Evolutionary conservation across 106 monocot genomes (phyloP), one percentile per base, ranked within the genome.

Genomic region (Phalaenopsis aphrodite): DNA sequence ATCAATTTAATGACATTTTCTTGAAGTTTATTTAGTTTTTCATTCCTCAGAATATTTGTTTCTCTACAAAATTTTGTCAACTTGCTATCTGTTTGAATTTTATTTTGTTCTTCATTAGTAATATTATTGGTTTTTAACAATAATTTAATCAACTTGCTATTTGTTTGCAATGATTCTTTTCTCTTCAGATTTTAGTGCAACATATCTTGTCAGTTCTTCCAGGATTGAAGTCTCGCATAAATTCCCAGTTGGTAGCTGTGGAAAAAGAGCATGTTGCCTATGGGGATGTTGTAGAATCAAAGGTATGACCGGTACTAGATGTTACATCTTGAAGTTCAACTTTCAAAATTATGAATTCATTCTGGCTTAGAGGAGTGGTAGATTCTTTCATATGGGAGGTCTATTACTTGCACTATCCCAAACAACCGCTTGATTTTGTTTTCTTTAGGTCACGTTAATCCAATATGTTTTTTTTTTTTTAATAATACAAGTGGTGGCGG

Each of bases 151-250:
- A 55, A 8, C 18, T 74, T 56, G 23, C 43, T 56, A 15, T 76
- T 74, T 74, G 21, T 64, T 46, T 83, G 15, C 61, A 61, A 52
- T 75, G 64, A 5, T 23, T 43, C 58, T 42, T 45, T 56, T 49
- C 61, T 58, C 67, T 88, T 78, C 87, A 99, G 99, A 95, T 99
- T 82, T 88, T 99, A 61, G 93, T 93, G 68, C 91, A 91, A 78
- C 99, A 99, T 78, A 99, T 99, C 78, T 89, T 61, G 72, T 14
- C 87, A 39, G 90, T 99, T 81, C 99, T 99, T 69, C 99, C 99
- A 72, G 93, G 87, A 49, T 91, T 85, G 81, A 99, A 99, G 77
- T 82, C 99, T 65, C 90, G 94, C 46, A 87, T 99, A 88, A 99
- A 91, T 87, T 88, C 89, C 76, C 99, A 95, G 41, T 84, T 99